phyloP scores from a whole-genome alignment of 306 rosid genomes.

The Malus domestica region DNA sequence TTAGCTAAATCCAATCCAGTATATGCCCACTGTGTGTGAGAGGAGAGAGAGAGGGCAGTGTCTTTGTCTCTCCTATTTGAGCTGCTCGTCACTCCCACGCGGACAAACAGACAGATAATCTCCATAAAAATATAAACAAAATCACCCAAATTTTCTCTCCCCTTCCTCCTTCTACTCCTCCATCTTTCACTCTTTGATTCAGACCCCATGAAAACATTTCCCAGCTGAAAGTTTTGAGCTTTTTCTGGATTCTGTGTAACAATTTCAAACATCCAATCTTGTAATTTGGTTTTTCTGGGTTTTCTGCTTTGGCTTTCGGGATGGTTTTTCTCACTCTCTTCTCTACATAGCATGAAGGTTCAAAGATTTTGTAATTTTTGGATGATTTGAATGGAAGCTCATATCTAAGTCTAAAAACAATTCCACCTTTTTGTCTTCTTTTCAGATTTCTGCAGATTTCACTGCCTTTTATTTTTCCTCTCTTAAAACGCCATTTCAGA shows the following conservation, averaged over 20 bases:
- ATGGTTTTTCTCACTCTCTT: background rate
- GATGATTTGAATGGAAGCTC: conserved; percentile 10
- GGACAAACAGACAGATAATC: conserved; percentile 26
- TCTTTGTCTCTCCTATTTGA: conserved; percentile 37
- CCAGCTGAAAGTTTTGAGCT: background rate
- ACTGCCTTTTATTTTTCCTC: conserved; percentile 7
- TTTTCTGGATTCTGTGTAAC: background rate
- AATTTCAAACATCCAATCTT: conserved; percentile 15
- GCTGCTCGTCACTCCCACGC: conserved; percentile 48
- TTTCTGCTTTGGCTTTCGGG: background rate
- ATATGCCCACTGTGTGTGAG: background rate
- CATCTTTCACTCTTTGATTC: background rate
- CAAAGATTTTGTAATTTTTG: conserved; percentile 13
- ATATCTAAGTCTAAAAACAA: conserved; percentile 19
- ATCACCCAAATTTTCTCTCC: conserved; percentile 4
- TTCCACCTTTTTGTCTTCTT: conserved; percentile 29
- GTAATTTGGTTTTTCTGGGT: background rate
- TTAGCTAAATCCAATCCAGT: conserved; percentile 1
- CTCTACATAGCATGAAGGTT: background rate
- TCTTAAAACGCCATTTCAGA: conserved; percentile 16
- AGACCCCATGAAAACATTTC: background rate
- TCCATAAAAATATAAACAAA: background rate
- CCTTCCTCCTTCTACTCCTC: background rate
- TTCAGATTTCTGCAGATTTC: background rate
- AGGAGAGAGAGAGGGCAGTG: background rate